Base-by-base conservation (phyloP, 331 rosid genomes). In the Prunus yedoensis region DNA sequence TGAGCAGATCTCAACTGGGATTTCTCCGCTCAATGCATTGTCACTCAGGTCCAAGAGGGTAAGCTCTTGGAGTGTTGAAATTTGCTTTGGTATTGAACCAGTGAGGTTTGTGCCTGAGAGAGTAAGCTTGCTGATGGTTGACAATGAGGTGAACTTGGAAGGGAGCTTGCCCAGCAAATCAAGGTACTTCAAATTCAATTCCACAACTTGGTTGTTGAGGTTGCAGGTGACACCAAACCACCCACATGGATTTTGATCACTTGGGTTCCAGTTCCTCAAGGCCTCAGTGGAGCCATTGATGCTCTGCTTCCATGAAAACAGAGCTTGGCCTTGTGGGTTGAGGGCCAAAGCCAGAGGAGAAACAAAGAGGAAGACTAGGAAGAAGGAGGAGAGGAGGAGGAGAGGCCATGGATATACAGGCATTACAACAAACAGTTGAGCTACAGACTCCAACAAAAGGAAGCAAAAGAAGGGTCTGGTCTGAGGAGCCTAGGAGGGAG, bases 151-250 rank as follows among this genome's bases (percentile, higher is more conserved):
- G 78, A 94, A 87, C 75, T 89, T 85, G 0, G 78, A 64, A 10
- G 96, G 97, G 14, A 88, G 18, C 18, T n/a, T 38, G 27, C 99
- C 99, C 28, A 80, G 79, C 80, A 94, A 83, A 82, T 91, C 93
- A 67, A 89, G 80, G 68, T 90, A 80, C 85, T 74, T 89, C 79
- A 94, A 77, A 75, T 85, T 87, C 68, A 94, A 78, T 78, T 81
- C 87, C 59, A 79, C 88, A 30, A 90, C 93, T 68, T 87, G 66
- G 41, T 68, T 78, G 62, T 83, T 81, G 66, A 16, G 27, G 82
- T 89, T 90, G 92, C 99, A 94, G n/a, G 81, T 79, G 72, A 94
- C 81, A 23, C 97, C 99, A 66, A 79, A 87, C 99, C 99, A 94
- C 35, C 82, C 82, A 75, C 99, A 94, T 54, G 99, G 97, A n/a